phyloP scores from a whole-genome alignment of 192 early-diverging fungal species.

The Backusella psychrophila region DNA sequence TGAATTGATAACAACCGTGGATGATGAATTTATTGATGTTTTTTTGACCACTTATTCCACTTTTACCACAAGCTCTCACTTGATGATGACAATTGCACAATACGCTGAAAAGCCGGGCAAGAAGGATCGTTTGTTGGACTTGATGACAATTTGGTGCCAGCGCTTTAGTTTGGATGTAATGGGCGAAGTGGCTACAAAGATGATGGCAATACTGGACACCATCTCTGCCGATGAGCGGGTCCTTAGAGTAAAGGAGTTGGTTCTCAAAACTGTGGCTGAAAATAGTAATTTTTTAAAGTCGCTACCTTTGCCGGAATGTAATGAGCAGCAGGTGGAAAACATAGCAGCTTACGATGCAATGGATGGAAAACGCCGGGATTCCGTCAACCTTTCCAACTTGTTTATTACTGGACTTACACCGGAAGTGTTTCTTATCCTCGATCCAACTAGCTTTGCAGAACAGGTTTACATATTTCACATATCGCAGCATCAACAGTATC shows the following conservation, averaged over 20 bases:
- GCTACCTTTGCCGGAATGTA: neutral
- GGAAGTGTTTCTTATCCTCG: conserved; percentile 56
- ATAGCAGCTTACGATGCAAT: neutral
- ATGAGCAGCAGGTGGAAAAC: conserved; percentile 3
- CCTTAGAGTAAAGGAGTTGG: neutral
- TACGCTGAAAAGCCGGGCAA: neutral
- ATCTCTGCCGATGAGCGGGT: neutral
- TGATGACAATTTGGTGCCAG: conserved; percentile 36
- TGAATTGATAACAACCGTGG: conserved; percentile 54
- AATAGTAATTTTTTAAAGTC: neutral
- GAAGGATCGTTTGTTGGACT: neutral
- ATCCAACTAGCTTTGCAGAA: conserved; percentile 59
- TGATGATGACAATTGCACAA: conserved; percentile 9
- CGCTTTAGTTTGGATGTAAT: conserved; percentile 28
- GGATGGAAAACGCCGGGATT: neutral
- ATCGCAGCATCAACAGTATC: conserved; percentile 18
- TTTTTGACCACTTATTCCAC: conserved; percentile 42
- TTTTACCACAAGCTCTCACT: conserved; percentile 32
- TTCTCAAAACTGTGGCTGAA: conserved; percentile 13
- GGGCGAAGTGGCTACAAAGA: conserved; percentile 32
- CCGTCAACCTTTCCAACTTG: conserved; percentile 47
- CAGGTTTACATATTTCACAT: conserved; percentile 71
- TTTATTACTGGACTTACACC: conserved; percentile 62
- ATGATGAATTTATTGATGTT: conserved; percentile 26
- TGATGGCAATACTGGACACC: conserved; percentile 25